phyloP scores from a whole-genome alignment of 2,329 filamentous ascomycete genomes.

The Hypoxylon sp. region DNA sequence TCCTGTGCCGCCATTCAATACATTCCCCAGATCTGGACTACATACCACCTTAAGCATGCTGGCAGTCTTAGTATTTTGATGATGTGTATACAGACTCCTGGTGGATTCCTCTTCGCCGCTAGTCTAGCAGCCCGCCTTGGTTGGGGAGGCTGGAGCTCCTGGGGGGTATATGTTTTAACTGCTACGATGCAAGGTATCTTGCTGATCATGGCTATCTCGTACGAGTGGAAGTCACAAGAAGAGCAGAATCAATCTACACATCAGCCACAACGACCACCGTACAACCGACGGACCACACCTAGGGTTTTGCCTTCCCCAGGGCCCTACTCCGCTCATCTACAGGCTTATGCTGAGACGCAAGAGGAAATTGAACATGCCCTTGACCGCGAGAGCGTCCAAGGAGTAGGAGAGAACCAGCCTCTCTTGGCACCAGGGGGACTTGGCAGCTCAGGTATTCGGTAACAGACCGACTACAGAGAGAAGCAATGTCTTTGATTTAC shows the following conservation, averaged over 20 bases:
- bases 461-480: conserved; percentile 8
- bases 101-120: conserved; percentile 88
- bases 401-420: conserved; percentile 55
- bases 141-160: conserved; percentile 90
- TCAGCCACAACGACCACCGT: conserved; percentile 49
- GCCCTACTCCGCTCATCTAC: conserved; percentile 55
- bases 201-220: conserved; percentile 84
- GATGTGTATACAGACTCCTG: conserved; percentile 98
- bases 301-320: conserved; percentile 54
- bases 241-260: conserved; percentile 40
- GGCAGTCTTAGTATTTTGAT: conserved; percentile 95
- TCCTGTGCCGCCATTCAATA: conserved; percentile 90
- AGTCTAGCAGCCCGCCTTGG: conserved; percentile 87
- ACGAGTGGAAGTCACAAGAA: conserved; percentile 64
- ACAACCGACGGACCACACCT: conserved; percentile 55
- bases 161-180: conserved; percentile 91
- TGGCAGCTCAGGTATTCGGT: conserved; percentile 54
- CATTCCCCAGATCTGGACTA: conserved; percentile 94
- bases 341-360: conserved; percentile 55
- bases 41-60: conserved; percentile 85
- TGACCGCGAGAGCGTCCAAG: conserved; percentile 55
- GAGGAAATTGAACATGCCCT: conserved; percentile 55
- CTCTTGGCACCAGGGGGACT: conserved; percentile 55
- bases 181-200: conserved; percentile 87
- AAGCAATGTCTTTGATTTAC: conserved; percentile 8